Conservation (phyloP, 352 stramenopile genomes). For the Globisporangium lucens region DNA sequence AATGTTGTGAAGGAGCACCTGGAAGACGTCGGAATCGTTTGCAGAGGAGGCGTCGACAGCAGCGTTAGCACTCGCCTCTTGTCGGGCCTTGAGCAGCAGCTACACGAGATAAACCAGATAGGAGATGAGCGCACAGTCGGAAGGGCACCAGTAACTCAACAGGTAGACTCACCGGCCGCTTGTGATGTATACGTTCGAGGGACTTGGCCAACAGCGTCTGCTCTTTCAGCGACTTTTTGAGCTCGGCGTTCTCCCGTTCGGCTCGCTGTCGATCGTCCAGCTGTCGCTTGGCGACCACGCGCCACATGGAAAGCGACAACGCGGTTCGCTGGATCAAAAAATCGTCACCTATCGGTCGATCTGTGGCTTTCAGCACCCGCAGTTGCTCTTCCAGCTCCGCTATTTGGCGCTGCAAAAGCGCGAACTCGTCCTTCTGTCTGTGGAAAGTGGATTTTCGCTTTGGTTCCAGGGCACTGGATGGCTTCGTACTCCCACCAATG, state of each 20-base stretch:
- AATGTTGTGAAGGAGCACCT: not conserved
- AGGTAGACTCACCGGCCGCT: constrained; percentile 5
- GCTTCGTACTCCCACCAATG: no score
- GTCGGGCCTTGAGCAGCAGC: not conserved
- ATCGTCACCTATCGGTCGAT: not conserved
- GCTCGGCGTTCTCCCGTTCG: constrained; percentile 7
- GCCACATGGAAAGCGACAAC: constrained; percentile 5
- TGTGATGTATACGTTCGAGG: constrained; percentile 8
- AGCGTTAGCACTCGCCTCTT: not conserved
- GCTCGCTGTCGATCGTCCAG: not conserved
- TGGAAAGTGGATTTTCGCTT: constrained; percentile 12
- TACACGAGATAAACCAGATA: not conserved
- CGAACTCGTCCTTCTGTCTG: constrained; percentile 13
- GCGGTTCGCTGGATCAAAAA: not conserved
- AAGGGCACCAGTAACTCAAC: not conserved
- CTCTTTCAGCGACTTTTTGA: constrained; percentile 4
- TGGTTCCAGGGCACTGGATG: not conserved
- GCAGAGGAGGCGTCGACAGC: no score
- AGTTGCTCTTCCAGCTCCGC: not conserved
- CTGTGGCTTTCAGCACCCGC: not conserved
- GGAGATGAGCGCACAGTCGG: not conserved
- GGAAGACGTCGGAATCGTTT: not conserved
- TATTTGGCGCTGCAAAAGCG: not conserved
- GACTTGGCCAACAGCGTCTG: constrained; percentile 8
- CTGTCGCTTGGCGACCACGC: constrained; percentile 1